Evolutionary conservation across 352 stramenopile genomes (phyloP), one percentile per base, ranked within the genome.

Genomic region (Blastocystis sp.): DNA sequence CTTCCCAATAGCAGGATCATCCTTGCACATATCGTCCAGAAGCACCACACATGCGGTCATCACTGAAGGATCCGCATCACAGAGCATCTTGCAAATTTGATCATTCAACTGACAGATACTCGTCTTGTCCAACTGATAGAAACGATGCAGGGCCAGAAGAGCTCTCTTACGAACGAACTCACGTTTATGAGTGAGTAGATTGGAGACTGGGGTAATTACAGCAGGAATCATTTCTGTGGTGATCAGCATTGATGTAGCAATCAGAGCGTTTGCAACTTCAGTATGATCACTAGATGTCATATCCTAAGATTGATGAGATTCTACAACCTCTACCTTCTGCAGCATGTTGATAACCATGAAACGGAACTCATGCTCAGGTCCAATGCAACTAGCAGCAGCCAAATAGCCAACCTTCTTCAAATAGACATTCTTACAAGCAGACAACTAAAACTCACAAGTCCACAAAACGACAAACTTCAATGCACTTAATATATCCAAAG

Each of bases 261-360:
- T 95, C 30, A 99, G 92, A 64, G 96, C 97, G 19, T 96, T 95
- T 89, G 95, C 96, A 37, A 97, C 95, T 91, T 99, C 96, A 9
- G 95, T 90, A 48, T 95, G 90, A 90, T 95, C 92, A 48, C 91
- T 91, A 6, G 92, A 94, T 51, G 92, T 91, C 79, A 97, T 91
- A 90, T 97, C 94, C 48, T 94, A 91, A 13, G 15, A 24, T 7
- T 68, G 17, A 76, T 9, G 1, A 0, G 15, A 42, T 22, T 37
- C 3, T 5, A n/a, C 5, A 64, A 66, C 24, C 17, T 22, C 89
- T 77, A 97, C 95, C 90, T 94, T 92, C 93, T 99, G 97, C 91
- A 99, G 94, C 92, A 99, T 97, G 92, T 99, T 99, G 56, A 99
- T 98, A 48, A 99, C 96, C 97, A 99, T 99, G 93, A 99, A 99